phyloP scores from a whole-genome alignment of 352 stramenopile species.

The Globisporangium yorkense region DNA sequence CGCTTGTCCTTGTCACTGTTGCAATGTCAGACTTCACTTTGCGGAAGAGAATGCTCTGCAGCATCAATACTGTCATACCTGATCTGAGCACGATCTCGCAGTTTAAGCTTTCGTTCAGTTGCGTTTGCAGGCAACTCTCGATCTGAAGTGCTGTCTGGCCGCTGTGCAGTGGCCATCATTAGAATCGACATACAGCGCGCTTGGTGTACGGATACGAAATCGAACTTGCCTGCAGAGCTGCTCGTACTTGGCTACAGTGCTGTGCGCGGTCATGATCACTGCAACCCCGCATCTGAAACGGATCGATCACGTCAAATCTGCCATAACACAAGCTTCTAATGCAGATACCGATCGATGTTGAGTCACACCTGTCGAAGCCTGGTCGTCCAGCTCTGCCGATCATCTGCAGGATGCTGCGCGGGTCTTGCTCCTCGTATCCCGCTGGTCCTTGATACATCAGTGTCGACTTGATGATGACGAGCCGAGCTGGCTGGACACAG shows the following conservation, averaged over 20 bases:
- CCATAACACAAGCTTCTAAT: too few relatives aligned
- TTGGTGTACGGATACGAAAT: slow-evolving; percentile 5
- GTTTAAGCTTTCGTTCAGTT: slow-evolving; percentile 10
- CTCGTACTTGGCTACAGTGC: slow-evolving; percentile 14
- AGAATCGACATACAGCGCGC: not conserved
- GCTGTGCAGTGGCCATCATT: not conserved
- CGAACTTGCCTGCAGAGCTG: slow-evolving; percentile 18
- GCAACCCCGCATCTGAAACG: slow-evolving; percentile 15
- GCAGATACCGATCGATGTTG: not conserved
- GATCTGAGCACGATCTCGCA: slow-evolving; percentile 16
- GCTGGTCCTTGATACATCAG: slow-evolving; percentile 22
- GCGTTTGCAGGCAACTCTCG: slow-evolving; percentile 7
- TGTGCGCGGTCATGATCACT: slow-evolving; percentile 24
- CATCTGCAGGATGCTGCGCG: slow-evolving; percentile 31
- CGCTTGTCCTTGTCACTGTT: slow-evolving; percentile 25
- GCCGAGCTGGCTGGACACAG: slow-evolving; percentile 20
- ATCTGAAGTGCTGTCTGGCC: slow-evolving; percentile 6
- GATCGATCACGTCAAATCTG: not conserved
- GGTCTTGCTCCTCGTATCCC: slow-evolving; percentile 22
- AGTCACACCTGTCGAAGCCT: slow-evolving; percentile 22
- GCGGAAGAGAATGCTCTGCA: not conserved
- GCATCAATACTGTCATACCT: slow-evolving; percentile 3
- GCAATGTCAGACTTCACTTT: not conserved
- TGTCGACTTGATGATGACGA: slow-evolving; percentile 40
- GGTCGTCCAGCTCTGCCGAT: slow-evolving; percentile 30